Percentiles rank a stretch among this genome's conserved stretches.
These are phyloP conservation scores for Debaryomyces robertsiae DNA, from an alignment of 1,139 yeast species.

Conservation along the genomic window DNA sequence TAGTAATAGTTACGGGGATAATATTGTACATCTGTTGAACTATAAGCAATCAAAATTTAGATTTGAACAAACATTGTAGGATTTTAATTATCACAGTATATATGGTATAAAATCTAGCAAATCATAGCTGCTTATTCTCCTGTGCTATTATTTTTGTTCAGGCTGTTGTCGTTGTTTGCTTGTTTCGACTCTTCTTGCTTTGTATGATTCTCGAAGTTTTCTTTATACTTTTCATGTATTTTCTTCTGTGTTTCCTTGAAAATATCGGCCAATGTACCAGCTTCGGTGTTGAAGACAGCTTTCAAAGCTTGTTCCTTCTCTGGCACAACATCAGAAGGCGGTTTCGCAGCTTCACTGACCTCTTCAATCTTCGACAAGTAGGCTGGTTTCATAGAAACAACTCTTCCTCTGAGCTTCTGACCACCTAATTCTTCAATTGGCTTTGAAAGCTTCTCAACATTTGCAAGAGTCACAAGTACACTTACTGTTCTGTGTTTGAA, in stretches of 20 bases:
- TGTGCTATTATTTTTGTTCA: neutral
- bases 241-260: slow-evolving; percentile 7
- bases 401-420: slow-evolving; percentile 32
- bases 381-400: slow-evolving; percentile 43
- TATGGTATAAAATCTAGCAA: no score
- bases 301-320: slow-evolving; percentile 3
- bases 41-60: neutral
- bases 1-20: slow-evolving; percentile 13
- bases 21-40: slow-evolving; percentile 4
- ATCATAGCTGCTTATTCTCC: neutral
- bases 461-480: slow-evolving; percentile 56
- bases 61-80: neutral
- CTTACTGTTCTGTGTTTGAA: slow-evolving; percentile 32
- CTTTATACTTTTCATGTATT: slow-evolving; percentile 4
- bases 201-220: slow-evolving; percentile 2
- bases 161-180: neutral
- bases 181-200: neutral
- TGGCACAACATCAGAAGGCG: neutral
- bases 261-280: slow-evolving; percentile 3
- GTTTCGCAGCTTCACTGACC: slow-evolving; percentile 35
- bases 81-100: no score
- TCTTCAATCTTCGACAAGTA: slow-evolving; percentile 43
- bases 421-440: slow-evolving; percentile 42
- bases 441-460: slow-evolving; percentile 41
- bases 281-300: neutral